phyloP scores from a whole-genome alignment of 2,329 filamentous ascomycete genomes.

The Metarhizium anisopliae region DNA sequence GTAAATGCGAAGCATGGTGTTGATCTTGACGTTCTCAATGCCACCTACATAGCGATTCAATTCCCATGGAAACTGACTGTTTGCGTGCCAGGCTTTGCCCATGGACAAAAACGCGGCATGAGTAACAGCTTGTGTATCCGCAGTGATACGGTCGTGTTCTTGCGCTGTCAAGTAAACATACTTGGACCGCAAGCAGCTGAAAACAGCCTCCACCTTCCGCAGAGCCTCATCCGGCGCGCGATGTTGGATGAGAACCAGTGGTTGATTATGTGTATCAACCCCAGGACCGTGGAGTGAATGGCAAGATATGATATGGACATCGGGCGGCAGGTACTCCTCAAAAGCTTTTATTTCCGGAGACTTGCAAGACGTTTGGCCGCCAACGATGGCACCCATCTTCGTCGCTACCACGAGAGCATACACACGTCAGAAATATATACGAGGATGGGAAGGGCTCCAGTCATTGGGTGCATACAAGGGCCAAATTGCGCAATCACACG shows the following conservation, averaged over 20 bases:
- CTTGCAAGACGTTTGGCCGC: constrained; percentile 97
- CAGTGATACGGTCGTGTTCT: constrained; percentile 93
- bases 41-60: constrained; percentile 90
- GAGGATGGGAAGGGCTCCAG: background rate
- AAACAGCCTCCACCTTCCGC: constrained; percentile 67
- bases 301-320: constrained; percentile 90
- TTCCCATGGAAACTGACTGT: constrained; percentile 95
- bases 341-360: constrained; percentile 92
- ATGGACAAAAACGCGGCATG: constrained; percentile 95
- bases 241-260: constrained; percentile 88
- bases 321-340: constrained; percentile 74
- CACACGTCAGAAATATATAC: constrained; percentile 4
- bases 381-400: constrained; percentile 89
- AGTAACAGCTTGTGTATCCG: constrained; percentile 95
- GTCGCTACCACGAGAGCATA: constrained; percentile 54
- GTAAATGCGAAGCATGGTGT: constrained; percentile 94
- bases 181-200: constrained; percentile 77
- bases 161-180: constrained; percentile 79
- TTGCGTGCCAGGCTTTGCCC: constrained; percentile 96
- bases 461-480: constrained; percentile 56
- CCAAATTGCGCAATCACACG: constrained; percentile 81
- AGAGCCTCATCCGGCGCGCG: constrained; percentile 72
- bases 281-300: constrained; percentile 93
- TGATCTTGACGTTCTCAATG: constrained; percentile 99
- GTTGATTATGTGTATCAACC: constrained; percentile 81